Base-by-base conservation (phyloP, 2,329 filamentous ascomycete genomes). In the Neopestalotiopsis clavispora region DNA sequence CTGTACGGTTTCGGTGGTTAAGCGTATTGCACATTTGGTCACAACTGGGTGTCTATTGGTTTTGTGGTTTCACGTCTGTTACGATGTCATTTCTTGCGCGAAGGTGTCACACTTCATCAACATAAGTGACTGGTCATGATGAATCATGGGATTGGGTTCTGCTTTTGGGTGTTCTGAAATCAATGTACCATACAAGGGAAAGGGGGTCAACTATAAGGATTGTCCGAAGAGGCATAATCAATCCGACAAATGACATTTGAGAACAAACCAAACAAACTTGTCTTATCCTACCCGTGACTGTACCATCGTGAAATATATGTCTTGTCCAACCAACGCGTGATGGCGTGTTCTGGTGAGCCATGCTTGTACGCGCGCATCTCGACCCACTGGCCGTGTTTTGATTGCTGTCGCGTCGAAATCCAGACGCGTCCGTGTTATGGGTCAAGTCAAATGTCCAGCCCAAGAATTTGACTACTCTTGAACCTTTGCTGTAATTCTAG, bases 1-100 rank as follows among this genome's bases (percentile, higher is more conserved):
- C 87, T 91, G 57, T 91, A 91, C 83, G 89, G 89, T 84, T 91
- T 91, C 84, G 89, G 89, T 84, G 89, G 89, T 86, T 74, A 74
- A 68, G 68, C 60, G 56, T 69, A 28, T 20, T 70, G 58, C 61
- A 65, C 66, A 66, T 68, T 34, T 4, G 23, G 42, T 68, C 68
- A n/a, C 23, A 52, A 59, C 14, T 28, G 23, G 57, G 57, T 38
- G 57, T 59, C 30, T 59, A 30, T 59, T 52, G 20, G 57, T 59
- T 59, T 72, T 69, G 71, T 72, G 70, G 67, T 74, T 76, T 78
- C 75, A 79, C 71, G 77, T 79, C 77, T 77, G 75, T 79, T 79
- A 79, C 69, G 77, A 79, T 75, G 72, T 76, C 74, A 75, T 78
- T 78, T 77, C 72, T 76, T 71, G 70, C 74, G 70, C 72, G 68